Conservation (phyloP, 805 yeast species). For the Grigorovia humatica region DNA sequence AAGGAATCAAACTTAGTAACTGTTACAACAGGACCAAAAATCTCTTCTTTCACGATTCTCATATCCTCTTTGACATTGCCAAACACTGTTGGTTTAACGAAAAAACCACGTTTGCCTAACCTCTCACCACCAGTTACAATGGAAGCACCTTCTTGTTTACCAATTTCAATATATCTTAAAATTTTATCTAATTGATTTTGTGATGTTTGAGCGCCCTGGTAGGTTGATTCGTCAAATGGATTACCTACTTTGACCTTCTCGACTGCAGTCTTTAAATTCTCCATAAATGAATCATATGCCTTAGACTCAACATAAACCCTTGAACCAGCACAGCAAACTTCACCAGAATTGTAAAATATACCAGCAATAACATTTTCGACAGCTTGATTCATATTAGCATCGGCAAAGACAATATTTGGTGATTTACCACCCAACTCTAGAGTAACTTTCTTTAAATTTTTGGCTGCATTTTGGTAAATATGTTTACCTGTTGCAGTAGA, state of each 20-base stretch:
- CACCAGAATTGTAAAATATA: slow-evolving; percentile 83
- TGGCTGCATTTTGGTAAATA: slow-evolving; percentile 30
- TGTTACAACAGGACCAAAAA: slow-evolving; percentile 83
- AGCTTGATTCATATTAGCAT: slow-evolving; percentile 34
- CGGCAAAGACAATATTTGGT: slow-evolving; percentile 35
- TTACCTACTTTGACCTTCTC: slow-evolving; percentile 58
- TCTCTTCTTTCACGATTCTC: slow-evolving; percentile 78
- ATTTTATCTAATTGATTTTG: slow-evolving; percentile 56
- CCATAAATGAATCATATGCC: slow-evolving; percentile 55
- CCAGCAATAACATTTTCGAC: slow-evolving; percentile 41
- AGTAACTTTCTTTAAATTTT: slow-evolving; percentile 34
- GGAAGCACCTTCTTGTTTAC: slow-evolving; percentile 58
- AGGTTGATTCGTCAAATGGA: slow-evolving; percentile 60
- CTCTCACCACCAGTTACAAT: slow-evolving; percentile 76
- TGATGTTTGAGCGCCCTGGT: slow-evolving; percentile 71
- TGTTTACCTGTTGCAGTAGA: slow-evolving; percentile 36
- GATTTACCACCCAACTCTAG: slow-evolving; percentile 40
- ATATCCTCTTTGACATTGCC: slow-evolving; percentile 66
- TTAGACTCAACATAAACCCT: slow-evolving; percentile 72
- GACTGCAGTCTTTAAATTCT: slow-evolving; percentile 41
- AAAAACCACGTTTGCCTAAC: slow-evolving; percentile 59
- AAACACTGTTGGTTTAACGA: slow-evolving; percentile 74
- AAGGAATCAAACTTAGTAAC: slow-evolving; percentile 59
- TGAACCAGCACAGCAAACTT: slow-evolving; percentile 87
- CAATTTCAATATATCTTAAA: slow-evolving; percentile 50